Conservation (phyloP, 2,329 filamentous ascomycete species). For the Mariannaea elegans region DNA sequence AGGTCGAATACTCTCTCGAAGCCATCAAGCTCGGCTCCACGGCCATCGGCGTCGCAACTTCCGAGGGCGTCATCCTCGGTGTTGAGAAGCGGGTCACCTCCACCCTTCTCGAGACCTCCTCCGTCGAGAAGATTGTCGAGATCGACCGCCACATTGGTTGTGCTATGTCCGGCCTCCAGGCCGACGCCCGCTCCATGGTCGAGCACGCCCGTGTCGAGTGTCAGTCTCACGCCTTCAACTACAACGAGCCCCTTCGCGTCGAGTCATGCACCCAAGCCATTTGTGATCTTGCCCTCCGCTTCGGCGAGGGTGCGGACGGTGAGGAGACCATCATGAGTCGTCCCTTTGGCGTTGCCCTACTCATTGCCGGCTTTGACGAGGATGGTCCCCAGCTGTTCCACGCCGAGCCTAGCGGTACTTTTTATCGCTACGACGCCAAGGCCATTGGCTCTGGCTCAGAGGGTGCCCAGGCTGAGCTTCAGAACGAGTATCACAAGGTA, state of each 20-base stretch:
- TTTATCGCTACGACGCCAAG: constrained; percentile 99
- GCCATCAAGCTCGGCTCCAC: constrained; percentile 99
- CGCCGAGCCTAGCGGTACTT: constrained; percentile 96
- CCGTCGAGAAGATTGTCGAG: constrained; percentile 99
- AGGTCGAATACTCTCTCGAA: constrained; percentile 99
- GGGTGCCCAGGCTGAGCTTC: constrained; percentile 95
- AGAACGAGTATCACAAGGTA: constrained; percentile 97
- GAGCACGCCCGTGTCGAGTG: constrained; percentile 98
- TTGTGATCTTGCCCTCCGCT: constrained; percentile 94
- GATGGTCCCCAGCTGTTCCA: constrained; percentile 97
- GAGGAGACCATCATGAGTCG: constrained; percentile 99
- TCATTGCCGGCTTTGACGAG: constrained; percentile 98
- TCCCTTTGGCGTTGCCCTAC: constrained; percentile 93
- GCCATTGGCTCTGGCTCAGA: constrained; percentile 97
- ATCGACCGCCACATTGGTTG: constrained; percentile 99
- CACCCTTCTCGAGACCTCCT: constrained; percentile 95
- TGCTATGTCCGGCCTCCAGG: constrained; percentile 97
- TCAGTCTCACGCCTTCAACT: constrained; percentile 98
- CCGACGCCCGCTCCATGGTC: constrained; percentile 96
- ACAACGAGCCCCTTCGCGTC: constrained; percentile 91
- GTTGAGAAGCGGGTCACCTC: constrained; percentile 99
- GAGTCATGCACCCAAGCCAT: constrained; percentile 99
- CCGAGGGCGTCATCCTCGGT: constrained; percentile 93
- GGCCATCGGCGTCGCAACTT: constrained; percentile 96
- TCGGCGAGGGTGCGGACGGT: constrained; percentile 96